phyloP scores from a whole-genome alignment of 1,284 basidiomycete genomes.

The Naganishia sp. region DNA sequence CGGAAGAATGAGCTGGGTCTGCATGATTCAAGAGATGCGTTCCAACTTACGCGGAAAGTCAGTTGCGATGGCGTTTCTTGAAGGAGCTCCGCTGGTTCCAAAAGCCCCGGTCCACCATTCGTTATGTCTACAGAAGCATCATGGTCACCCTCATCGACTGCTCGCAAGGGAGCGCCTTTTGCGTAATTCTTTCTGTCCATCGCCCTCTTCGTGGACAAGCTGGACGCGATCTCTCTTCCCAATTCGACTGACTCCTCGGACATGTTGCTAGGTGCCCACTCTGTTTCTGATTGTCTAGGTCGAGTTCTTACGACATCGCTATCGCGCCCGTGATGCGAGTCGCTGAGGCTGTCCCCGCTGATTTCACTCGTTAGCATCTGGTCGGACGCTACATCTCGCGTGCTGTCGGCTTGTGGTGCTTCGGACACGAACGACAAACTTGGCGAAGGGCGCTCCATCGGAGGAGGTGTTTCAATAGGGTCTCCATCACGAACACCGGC shows the following conservation, averaged over 20 bases:
- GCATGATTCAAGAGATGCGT: neutral
- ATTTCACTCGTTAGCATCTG: neutral
- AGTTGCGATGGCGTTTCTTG: neutral
- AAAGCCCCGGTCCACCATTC: neutral
- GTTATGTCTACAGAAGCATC: neutral
- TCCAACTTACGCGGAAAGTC: neutral
- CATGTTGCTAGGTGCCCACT: no score
- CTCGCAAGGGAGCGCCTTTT: neutral
- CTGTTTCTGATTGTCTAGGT: neutral
- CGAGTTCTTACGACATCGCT: no score
- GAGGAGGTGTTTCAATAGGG: conserved; percentile 4
- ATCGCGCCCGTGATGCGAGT: no score
- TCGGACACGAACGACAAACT: neutral
- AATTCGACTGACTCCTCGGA: conserved; percentile 6
- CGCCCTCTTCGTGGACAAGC: neutral
- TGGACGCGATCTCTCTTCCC: conserved; percentile 1
- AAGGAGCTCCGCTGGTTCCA: conserved; percentile 6
- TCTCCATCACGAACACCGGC: conserved; percentile 21
- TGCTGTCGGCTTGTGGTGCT: neutral
- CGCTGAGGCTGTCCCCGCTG: no score
- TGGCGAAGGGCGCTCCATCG: neutral
- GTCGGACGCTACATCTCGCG: neutral
- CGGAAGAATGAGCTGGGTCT: neutral
- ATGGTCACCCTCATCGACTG: neutral
- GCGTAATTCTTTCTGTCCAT: neutral